These are phyloP conservation scores for Flaveria floridana DNA, from an alignment of 140 eudicot species.

Conservation along the genomic window DNA sequence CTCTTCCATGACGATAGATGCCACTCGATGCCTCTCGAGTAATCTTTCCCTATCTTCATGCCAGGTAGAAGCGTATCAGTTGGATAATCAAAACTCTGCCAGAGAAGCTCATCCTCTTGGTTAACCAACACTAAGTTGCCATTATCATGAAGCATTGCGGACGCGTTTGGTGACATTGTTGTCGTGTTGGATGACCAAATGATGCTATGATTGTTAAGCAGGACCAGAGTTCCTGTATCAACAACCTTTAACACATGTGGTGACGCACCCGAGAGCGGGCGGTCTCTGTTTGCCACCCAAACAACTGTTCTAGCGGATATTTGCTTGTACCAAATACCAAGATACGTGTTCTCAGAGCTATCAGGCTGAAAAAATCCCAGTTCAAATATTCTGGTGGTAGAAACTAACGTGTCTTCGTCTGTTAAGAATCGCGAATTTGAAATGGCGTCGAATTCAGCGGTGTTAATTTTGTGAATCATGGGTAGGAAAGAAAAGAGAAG, in stretches of 20 bases:
- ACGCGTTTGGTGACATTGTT: not conserved
- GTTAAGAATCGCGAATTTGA: slow-evolving; percentile 12
- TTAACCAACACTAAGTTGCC: slow-evolving; percentile 39
- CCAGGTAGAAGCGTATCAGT: slow-evolving; percentile 57
- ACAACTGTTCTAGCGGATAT: slow-evolving; percentile 20
- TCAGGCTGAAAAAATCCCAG: slow-evolving; percentile 21
- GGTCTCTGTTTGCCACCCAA: slow-evolving; percentile 28
- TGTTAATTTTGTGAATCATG: not conserved
- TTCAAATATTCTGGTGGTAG: slow-evolving; percentile 6
- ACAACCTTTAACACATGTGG: not conserved
- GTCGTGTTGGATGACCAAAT: slow-evolving; percentile 23
- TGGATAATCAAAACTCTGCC: slow-evolving; percentile 53
- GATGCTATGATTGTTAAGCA: not conserved
- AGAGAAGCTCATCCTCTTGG: slow-evolving; percentile 22
- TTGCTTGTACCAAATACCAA: slow-evolving; percentile 27
- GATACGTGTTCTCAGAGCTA: too few relatives aligned
- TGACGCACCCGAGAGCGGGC: not conserved
- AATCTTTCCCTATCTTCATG: slow-evolving; percentile 22
- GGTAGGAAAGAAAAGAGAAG: not conserved
- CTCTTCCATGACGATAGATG: slow-evolving; percentile 25
- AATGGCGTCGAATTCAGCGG: slow-evolving; percentile 20
- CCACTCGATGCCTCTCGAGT: not conserved
- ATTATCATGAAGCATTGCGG: slow-evolving; percentile 22
- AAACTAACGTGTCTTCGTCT: slow-evolving; percentile 22
- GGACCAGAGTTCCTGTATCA: slow-evolving; percentile 9